Base-by-base conservation (phyloP, 805 yeast genomes). In the Priceomyces carsonii region DNA sequence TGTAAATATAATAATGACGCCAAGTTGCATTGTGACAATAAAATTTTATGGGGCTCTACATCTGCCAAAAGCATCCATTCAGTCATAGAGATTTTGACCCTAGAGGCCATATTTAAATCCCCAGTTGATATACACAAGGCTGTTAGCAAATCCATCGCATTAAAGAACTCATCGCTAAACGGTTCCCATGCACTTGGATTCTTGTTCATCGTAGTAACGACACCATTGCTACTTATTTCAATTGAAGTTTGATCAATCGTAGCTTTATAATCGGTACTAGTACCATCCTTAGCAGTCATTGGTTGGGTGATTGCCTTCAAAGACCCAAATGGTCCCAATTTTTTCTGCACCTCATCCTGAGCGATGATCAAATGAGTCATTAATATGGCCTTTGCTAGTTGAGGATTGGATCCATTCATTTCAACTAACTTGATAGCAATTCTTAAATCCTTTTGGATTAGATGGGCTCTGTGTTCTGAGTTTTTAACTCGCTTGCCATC, bases 31-130 rank as follows among this genome's bases (percentile, higher is more conserved):
- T 79, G 82, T 0, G 85, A 73, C 47, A 82, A 61, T 22, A 85
- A 53, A 24, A 82, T 66, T 48, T 82, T 84, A 17, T 80, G 79
- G 0, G 84, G 76, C 10, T 79, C 76, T 47, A 77, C 76, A 27
- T 82, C 85, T 0, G 89, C 84, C 46, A 77, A 60, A n/a, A 80
- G 61, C 93, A 84, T 85, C 71, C 85, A 74, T 49, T 77, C 78
- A 7, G 82, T 79, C 36, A 85, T 77, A 18, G 80, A 71, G 43
- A 78, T 65, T 46, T 81, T 82, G 29, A 83, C 70, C 33, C 75
- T 65, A 13, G 80, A 61, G 1, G 90, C 88, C 30, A 75, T 61
- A 13, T 74, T 63, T 33, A 79, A 63, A 53, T 84, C 88, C n/a
- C 87, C 87, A 10, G 79, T 68, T 1, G 83, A 72, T 36, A 87